A percentile compares a stretch with the other conserved stretches of the same genome.
These are phyloP conservation scores for Coniochaeta hoffmannii DNA, from an alignment of 2,329 filamentous ascomycete species.

Conservation along the genomic window DNA sequence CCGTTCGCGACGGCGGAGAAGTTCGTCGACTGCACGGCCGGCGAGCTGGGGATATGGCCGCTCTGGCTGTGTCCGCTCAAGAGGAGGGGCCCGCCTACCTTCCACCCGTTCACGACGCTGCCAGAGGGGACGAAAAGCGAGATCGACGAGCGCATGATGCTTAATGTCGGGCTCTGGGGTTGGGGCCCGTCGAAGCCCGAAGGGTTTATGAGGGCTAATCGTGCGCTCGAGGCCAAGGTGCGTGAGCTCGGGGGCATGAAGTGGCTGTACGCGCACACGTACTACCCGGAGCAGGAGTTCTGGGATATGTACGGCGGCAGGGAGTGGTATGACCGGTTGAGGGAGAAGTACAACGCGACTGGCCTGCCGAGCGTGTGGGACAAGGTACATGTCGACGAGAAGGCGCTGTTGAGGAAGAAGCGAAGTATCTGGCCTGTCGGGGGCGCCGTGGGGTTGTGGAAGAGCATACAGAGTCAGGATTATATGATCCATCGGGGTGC, in stretches of 20 bases:
- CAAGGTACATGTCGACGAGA: slow-evolving; percentile 51
- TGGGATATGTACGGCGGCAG: slow-evolving; percentile 55
- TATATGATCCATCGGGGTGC: slow-evolving; percentile 46
- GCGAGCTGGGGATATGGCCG: slow-evolving; percentile 48
- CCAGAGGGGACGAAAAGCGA: slow-evolving; percentile 10
- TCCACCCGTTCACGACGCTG: slow-evolving; percentile 43
- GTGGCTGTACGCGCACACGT: slow-evolving; percentile 82
- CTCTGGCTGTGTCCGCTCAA: slow-evolving; percentile 53
- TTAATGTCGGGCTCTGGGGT: slow-evolving; percentile 73
- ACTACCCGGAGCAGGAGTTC: slow-evolving; percentile 68
- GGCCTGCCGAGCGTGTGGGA: slow-evolving; percentile 62
- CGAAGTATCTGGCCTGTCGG: slow-evolving; percentile 43
- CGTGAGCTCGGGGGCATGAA: slow-evolving; percentile 67
- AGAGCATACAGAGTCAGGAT: slow-evolving; percentile 50
- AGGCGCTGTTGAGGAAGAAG: slow-evolving; percentile 5
- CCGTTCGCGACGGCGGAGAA: slow-evolving; percentile 39
- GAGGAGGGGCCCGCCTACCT: slow-evolving; percentile 40
- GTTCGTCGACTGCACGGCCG: slow-evolving; percentile 49
- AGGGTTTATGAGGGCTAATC: slow-evolving; percentile 63
- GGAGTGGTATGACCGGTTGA: slow-evolving; percentile 53
- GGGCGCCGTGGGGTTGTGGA: slow-evolving; percentile 52
- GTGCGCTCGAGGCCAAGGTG: slow-evolving; percentile 63
- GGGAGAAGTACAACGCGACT: slow-evolving; percentile 54
- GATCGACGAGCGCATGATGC: slow-evolving; percentile 30
- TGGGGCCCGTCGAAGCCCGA: slow-evolving; percentile 52